Base-by-base conservation (phyloP, 768 basidiomycete genomes). In the Tylopilus plumbeoviolaceoides region DNA sequence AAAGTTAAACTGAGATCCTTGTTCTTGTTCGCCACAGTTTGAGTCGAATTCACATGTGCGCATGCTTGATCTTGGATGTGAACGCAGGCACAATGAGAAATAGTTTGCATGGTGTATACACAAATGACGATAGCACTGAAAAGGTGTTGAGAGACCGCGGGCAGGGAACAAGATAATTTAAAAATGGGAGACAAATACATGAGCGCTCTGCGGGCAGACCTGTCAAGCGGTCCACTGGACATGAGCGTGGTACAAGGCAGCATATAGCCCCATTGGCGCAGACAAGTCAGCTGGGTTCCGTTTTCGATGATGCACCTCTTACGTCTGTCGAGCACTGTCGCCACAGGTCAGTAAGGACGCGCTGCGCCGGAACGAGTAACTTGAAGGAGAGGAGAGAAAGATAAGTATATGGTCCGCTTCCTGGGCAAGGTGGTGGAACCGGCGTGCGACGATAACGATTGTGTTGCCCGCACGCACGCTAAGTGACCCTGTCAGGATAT, bases 391-490 rank as follows among this genome's bases (percentile, higher is more conserved):
- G 9, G 14, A 33, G 18, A 17, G 27, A 11, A 21, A 7, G 33
- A 35, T 15, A 15, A 14, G 14, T 33, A 33, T 33, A 66, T 73
- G 60, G 62, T 83, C 79, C 2, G 80, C 82, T 14, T 74, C 60
- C 46, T 71, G 74, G 0, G 73, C 78, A 15, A 82, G 67, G 48
- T 77, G 73, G 1, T 75, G 75, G 52, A 81, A 81, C 3, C 78
- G 72, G 58, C 85, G 83, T 0, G 79, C 80, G 7, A 83, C 79
- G 40, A 82, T 73, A 12, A 85, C 66, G 65, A 33, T 33, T 12
- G 33, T 33, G 11, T 33, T 33, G 3, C 33, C 33, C 33, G 33
- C 33, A 12, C 33, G 33, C 33, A 33, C 33, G 33, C 14, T 12
- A 12, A 12, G 33, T 33, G 14, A 33, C 14, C 9, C 33, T 8